These are phyloP conservation scores for Clarireedia paspali DNA, from an alignment of 2,329 filamentous ascomycete genomes.

Conservation along the genomic window DNA sequence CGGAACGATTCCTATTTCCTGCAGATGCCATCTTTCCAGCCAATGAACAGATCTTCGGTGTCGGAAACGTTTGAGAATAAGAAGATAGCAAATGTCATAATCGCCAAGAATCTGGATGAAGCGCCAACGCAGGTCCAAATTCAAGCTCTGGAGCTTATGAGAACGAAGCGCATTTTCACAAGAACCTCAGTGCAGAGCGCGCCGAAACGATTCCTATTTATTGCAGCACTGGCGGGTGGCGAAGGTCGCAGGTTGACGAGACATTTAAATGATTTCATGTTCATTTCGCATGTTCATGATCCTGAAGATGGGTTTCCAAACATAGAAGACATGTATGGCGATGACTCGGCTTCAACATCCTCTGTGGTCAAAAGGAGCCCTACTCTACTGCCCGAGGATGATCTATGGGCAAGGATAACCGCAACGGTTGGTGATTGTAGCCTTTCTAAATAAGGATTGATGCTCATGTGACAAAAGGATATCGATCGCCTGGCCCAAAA, in stretches of 20 bases:
- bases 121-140: slow-evolving; percentile 74
- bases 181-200: slow-evolving; percentile 65
- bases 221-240: slow-evolving; percentile 58
- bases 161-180: slow-evolving; percentile 70
- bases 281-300: slow-evolving; percentile 80
- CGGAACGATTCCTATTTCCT: slow-evolving; percentile 30
- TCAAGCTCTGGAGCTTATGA: slow-evolving; percentile 70
- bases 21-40: slow-evolving; percentile 21
- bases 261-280: slow-evolving; percentile 74
- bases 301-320: slow-evolving; percentile 65
- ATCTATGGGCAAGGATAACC: slow-evolving; percentile 22
- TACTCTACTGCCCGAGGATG: slow-evolving; percentile 10
- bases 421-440: slow-evolving; percentile 14
- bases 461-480: slow-evolving; percentile 20
- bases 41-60: slow-evolving; percentile 26
- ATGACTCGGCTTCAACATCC: slow-evolving; percentile 25
- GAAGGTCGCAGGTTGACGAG: slow-evolving; percentile 42
- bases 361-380: slow-evolving; percentile 28
- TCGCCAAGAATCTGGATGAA: slow-evolving; percentile 71
- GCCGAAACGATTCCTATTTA: slow-evolving; percentile 71
- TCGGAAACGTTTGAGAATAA: slow-evolving; percentile 36
- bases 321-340: slow-evolving; percentile 51
- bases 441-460: not conserved
- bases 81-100: slow-evolving; percentile 71
- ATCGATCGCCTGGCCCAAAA: slow-evolving; percentile 36